Percentiles rank a stretch among this genome's conserved stretches.
phyloP scores from a whole-genome alignment of 805 yeast genomes.

The Candida coquimbonensis region DNA sequence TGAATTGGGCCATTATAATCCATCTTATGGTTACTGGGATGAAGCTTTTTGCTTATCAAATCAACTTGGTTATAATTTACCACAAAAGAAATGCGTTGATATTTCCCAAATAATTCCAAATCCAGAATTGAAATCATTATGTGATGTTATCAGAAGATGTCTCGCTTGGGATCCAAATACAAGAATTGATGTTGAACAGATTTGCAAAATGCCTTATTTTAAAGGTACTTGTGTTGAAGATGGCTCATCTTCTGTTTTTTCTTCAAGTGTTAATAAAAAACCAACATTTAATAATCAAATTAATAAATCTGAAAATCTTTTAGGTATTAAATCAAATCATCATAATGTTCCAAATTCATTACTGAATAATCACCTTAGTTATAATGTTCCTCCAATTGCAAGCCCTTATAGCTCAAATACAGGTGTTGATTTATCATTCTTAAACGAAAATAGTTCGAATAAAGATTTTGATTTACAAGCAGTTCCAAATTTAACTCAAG shows the following conservation, averaged over 20 bases:
- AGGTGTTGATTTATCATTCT: conserved; percentile 6
- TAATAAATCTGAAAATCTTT: conserved; percentile 12
- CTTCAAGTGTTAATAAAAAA: background rate
- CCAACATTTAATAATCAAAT: conserved; percentile 2
- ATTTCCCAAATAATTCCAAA: conserved; percentile 40
- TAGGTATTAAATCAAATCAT: conserved; percentile 7
- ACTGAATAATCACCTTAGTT: background rate
- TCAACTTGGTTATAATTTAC: conserved; percentile 49
- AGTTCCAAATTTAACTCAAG: conserved; percentile 11
- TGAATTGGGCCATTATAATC: conserved; percentile 24
- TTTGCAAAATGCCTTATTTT: conserved; percentile 51
- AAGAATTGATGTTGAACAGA: conserved; percentile 45
- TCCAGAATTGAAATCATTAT: conserved; percentile 31
- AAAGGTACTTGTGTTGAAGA: conserved; percentile 31
- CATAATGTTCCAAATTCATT: background rate
- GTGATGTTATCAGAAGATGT: conserved; percentile 40
- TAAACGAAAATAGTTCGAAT: conserved; percentile 5
- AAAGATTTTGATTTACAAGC: background rate
- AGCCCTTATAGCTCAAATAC: background rate
- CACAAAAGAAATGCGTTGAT: conserved; percentile 42
- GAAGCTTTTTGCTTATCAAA: conserved; percentile 49
- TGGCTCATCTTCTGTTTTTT: background rate
- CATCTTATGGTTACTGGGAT: conserved; percentile 71
- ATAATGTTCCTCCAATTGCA: background rate
- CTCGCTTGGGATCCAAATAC: conserved; percentile 73